phyloP scores from a whole-genome alignment of 2,329 filamentous ascomycete species.

The Colletotrichum shisoi region DNA sequence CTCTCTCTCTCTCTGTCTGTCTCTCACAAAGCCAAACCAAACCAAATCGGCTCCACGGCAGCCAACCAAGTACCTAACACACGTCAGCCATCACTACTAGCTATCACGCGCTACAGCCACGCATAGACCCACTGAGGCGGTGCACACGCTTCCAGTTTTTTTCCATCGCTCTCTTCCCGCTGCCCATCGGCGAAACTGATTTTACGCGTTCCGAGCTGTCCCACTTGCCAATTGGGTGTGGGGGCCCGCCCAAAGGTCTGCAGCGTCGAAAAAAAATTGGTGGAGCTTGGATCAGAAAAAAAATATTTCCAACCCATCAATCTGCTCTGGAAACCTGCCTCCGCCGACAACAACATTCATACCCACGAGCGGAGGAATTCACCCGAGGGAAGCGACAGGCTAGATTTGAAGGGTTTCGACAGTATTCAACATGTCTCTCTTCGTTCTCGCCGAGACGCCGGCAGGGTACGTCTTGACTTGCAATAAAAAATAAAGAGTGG shows the following conservation, averaged over 20 bases:
- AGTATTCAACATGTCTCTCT: conserved; percentile 76
- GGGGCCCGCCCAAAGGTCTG: conserved; percentile 34
- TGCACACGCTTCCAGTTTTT: neutral
- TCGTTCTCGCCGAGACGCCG: conserved; percentile 92
- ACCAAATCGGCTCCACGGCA: conserved; percentile 22
- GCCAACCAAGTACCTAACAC: neutral
- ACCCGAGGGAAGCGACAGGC: conserved; percentile 37
- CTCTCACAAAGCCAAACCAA: conserved; percentile 5
- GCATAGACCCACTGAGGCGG: conserved; percentile 16
- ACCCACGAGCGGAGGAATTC: conserved; percentile 49
- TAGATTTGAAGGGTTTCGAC: conserved; percentile 39
- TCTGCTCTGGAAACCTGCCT: conserved; percentile 44
- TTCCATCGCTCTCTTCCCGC: too few species aligned
- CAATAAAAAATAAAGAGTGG: neutral
- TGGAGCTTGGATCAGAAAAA: conserved; percentile 53
- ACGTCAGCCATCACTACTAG: conserved; percentile 5
- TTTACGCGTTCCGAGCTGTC: conserved; percentile 37
- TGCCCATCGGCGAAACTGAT: conserved; percentile 27
- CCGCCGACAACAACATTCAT: conserved; percentile 50
- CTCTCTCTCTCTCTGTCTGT: neutral
- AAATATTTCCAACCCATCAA: conserved; percentile 50
- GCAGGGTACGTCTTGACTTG: conserved; percentile 66
- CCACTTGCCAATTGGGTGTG: conserved; percentile 39
- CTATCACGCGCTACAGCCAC: conserved; percentile 26
- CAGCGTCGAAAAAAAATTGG: conserved; percentile 52